Percentiles rank a stretch among this genome's conserved stretches.
Conservation (phyloP, 2,329 filamentous ascomycete genomes). For the Botryosphaeria dothidea region DNA sequence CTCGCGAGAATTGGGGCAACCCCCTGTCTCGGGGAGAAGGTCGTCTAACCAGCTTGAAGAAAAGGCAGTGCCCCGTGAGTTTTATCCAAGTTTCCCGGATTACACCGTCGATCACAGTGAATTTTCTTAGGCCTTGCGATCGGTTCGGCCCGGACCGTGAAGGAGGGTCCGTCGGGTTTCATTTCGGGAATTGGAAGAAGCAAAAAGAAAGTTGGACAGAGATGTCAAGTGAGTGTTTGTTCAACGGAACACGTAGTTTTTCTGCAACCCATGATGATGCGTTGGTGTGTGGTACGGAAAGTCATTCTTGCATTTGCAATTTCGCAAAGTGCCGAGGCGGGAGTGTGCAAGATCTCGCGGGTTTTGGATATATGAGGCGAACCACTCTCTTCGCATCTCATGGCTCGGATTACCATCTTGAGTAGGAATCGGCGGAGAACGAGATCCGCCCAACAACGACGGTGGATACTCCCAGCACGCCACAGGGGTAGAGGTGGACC, state of each 20-base stretch:
- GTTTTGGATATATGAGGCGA: background rate
- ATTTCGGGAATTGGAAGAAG: background rate
- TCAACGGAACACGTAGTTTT: background rate
- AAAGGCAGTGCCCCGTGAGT: background rate
- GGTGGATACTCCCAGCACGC: background rate
- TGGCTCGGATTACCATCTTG: background rate
- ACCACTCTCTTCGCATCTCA: background rate
- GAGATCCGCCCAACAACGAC: too few relatives aligned
- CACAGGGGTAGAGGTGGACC: background rate
- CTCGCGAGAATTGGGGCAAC: background rate
- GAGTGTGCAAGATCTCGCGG: background rate
- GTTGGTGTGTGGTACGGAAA: background rate
- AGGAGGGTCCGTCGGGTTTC: background rate
- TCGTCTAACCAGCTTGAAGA: background rate
- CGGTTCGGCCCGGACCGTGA: slow-evolving; percentile 7
- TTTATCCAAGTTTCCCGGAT: background rate
- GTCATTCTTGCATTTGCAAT: background rate
- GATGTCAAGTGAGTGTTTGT: background rate
- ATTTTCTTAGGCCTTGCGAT: background rate
- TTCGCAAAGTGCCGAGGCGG: background rate
- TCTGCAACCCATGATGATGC: background rate
- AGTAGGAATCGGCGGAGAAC: background rate
- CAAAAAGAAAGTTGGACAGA: background rate
- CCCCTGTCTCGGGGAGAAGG: background rate
- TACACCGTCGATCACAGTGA: background rate